These are phyloP conservation scores for Ustilago bromivora DNA, from an alignment of 1,284 basidiomycete genomes.

Conservation along the genomic window DNA sequence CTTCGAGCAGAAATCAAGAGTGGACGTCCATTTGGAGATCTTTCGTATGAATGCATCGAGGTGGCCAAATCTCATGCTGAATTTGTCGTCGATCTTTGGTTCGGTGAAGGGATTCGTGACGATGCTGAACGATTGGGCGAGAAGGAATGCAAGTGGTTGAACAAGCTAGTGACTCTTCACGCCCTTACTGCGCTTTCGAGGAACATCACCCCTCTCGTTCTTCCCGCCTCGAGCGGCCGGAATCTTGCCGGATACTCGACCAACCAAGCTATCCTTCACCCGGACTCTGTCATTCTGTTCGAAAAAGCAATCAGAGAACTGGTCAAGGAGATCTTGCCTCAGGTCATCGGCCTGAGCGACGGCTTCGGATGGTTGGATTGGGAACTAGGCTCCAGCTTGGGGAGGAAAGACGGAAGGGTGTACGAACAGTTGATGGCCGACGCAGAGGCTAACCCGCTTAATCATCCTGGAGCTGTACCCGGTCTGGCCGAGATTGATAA, in stretches of 20 bases:
- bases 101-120: conserved; percentile 55
- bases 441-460: conserved; percentile 78
- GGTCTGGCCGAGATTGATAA: conserved; percentile 39
- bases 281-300: conserved; percentile 74
- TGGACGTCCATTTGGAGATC: conserved; percentile 55
- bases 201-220: conserved; percentile 71
- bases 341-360: conserved; percentile 79
- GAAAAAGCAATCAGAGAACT: conserved; percentile 74
- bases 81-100: conserved; percentile 64
- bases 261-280: conserved; percentile 70
- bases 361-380: conserved; percentile 82
- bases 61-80: conserved; percentile 62
- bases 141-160: conserved; percentile 46
- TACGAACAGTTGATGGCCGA: conserved; percentile 79
- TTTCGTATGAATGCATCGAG: conserved; percentile 63
- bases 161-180: conserved; percentile 58
- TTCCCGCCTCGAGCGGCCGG: conserved; percentile 74
- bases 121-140: conserved; percentile 46
- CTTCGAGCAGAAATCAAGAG: conserved; percentile 56
- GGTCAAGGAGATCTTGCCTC: conserved; percentile 75
- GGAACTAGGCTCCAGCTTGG: conserved; percentile 76
- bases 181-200: conserved; percentile 54
- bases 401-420: conserved; percentile 77
- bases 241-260: conserved; percentile 76
- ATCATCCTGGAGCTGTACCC: conserved; percentile 68